Conservation (phyloP, 1,139 yeast species). For the Suhomyces maxii region DNA sequence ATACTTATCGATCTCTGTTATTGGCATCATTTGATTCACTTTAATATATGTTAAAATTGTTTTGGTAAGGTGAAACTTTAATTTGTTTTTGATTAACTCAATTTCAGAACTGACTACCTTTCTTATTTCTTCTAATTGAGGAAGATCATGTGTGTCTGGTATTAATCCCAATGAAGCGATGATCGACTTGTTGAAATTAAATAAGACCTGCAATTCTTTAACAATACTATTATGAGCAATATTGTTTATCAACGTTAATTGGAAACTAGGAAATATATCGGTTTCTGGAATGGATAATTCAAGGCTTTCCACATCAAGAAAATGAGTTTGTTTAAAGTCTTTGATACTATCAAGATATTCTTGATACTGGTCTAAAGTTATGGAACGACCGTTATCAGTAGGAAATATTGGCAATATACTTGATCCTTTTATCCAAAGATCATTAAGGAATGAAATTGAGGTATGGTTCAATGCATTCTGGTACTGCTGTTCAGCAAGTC, state of each 20-base stretch:
- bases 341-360: slow-evolving; percentile 20
- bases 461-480: slow-evolving; percentile 7
- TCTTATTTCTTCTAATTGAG: background rate
- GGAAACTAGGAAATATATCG: slow-evolving; percentile 10
- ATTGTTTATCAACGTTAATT: slow-evolving; percentile 16
- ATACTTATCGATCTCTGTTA: slow-evolving; percentile 28
- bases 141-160: slow-evolving; percentile 1
- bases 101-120: slow-evolving; percentile 8
- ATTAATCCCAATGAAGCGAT: slow-evolving; percentile 18
- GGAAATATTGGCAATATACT: slow-evolving; percentile 26
- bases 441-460: slow-evolving; percentile 18
- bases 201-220: slow-evolving; percentile 27
- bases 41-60: slow-evolving; percentile 18
- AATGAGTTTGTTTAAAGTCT: slow-evolving; percentile 19
- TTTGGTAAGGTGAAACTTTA: slow-evolving; percentile 19
- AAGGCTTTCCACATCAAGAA: slow-evolving; percentile 10
- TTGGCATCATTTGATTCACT: slow-evolving; percentile 1
- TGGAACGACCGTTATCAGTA: slow-evolving; percentile 12
- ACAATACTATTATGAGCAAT: slow-evolving; percentile 25
- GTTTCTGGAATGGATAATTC: background rate
- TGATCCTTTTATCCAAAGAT: slow-evolving; percentile 19
- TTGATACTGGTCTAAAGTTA: background rate
- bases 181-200: slow-evolving; percentile 26
- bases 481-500: background rate
- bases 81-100: slow-evolving; percentile 17